Evolutionary conservation across 202 grass and related monocot species (phyloP), one percentile per base, ranked within the genome.

Genomic region (Cymbopogon flexuosus): DNA sequence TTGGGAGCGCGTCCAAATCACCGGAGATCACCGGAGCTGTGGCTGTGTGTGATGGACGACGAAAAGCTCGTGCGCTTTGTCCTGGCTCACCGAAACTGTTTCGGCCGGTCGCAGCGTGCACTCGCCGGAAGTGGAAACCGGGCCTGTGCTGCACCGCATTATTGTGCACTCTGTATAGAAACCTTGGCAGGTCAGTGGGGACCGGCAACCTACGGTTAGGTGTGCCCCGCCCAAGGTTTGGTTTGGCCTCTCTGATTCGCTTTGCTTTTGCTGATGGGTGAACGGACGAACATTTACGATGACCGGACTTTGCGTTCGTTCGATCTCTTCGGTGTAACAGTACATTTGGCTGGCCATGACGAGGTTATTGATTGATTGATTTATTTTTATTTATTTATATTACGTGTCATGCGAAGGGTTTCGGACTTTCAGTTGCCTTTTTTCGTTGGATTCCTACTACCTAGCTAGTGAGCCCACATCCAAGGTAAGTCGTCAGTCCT

Each of bases 1-100:
- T 11, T 43, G 81, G 76, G 87, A 87, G 82, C 79, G 63, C 52
- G 70, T 77, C 72, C 56, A 64, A 42, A 82, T 87, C 85, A 63
- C 2, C 40, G 18, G 72, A 71, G 85, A 77, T 87, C 14, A 2
- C 3, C 42, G 3, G 10, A 12, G 2, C 41, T 13, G 14, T 46
- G 3, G 2, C 43, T 15, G 46, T 45, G 42, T 14, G 13, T 6
- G 14, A n/a, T 2, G 16, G 16, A 46, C 13, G 51, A 56, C 18
- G 51, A 19, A 73, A 73, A 84, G 62, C 70, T 72, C 69, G 30
- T 65, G 76, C 76, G 14, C n/a, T 42, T 79, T 74, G 86, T 76
- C 81, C 51, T 7, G 14, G 29, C 63, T 80, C 70, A 22, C 66
- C 22, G 22, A 61, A 65, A 45, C 60, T 68, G 76, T 62, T 80